Base-by-base conservation (phyloP, 805 yeast genomes). In the Yarrowia alimentaria region DNA sequence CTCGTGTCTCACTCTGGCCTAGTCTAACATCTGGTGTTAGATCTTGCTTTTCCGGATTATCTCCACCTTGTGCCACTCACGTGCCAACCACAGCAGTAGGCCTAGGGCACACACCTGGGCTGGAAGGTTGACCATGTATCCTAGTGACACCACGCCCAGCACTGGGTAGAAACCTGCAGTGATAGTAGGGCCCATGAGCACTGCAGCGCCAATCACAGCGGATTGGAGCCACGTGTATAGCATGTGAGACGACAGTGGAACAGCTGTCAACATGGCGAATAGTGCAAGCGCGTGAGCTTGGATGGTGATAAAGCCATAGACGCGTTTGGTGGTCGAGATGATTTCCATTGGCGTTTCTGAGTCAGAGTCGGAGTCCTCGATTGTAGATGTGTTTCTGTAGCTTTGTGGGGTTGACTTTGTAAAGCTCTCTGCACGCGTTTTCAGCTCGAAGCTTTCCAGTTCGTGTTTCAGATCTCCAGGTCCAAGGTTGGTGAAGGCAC, bases 111-210 rank as follows among this genome's bases (percentile, higher is more conserved):
- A 49, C 6, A 52, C 49, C 11, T 31, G 53, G 13, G 51, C 43
- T 5, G 54, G 54, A 8, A 37, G 25, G 29, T 52, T 52, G 14
- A 52, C 51, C 54, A 52, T 49, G 24, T 50, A 47, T 12, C 49
- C 54, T 4, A 52, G 49, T 2, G 28, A 47, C 22, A 32, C 51
- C 3, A 52, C 30, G 5, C 54, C 54, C 2, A 47, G 30, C 13
- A 52, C 45, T 4, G 54, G 52, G 10, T 47, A 45, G 20, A 47
- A 49, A n/a, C 54, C 54, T 9, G 33, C 25, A 13, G 47, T 26
- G 33, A 18, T 13, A 5, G 33, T 40, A 9, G 47, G 47, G 2
- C 47, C 47, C 18, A 40, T 7, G 5, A 40, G 47, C 32, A 40
- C 47, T 2, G 47, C 33, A 2, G 47, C 13, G 13, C 47, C 47